Evolutionary conservation across 2,329 filamentous ascomycete genomes (phyloP), one percentile per base, ranked within the genome.

Genomic region (Aspergillus aculeatus): DNA sequence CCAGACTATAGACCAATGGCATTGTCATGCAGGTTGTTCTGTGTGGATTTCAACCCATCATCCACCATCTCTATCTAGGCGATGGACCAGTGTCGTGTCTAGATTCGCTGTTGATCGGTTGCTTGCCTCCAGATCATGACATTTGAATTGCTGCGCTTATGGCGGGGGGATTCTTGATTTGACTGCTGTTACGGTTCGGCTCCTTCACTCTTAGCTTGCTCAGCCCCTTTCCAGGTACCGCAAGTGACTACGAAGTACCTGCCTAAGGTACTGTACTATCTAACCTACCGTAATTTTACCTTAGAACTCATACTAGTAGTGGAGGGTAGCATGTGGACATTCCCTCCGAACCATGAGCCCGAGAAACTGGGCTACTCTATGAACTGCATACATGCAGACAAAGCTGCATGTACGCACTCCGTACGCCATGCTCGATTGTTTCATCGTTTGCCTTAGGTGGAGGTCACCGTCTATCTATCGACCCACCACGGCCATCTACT

Each of bases 21-120:
- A 55, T 55, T 55, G 53, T 48, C 53, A 55, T 55, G 41, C 26
- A 55, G 21, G 53, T 47, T n/a, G 53, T 19, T 31, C 47, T 19
- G 41, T 55, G 53, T 47, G 53, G 48, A 55, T 41, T 16, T 11
- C 52, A 19, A 23, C 51, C 24, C 51, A 53, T 41, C 51, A 26
- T 31, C 29, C n/a, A 50, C 23, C 19, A 26, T 52, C 21, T 44
- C 24, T 52, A 23, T 31, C 55, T 11, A 47, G 32, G 11, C 50
- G 41, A 57, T 52, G 24, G 35, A 52, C 48, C 47, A 57, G 16
- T 53, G 50, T 19, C 32, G n/a, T n/a, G 35, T 24, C 55, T 57
- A 44, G 35, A 35, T 29, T 57, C 12, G 12, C 5, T 38, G 24
- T 52, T 24, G 49, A 47, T 44, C 35, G 11, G 26, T 47, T 48